Percentiles rank a stretch among this genome's conserved stretches.
Conservation (phyloP, 2,329 filamentous ascomycete genomes). For the Bipolaris gigantea region DNA sequence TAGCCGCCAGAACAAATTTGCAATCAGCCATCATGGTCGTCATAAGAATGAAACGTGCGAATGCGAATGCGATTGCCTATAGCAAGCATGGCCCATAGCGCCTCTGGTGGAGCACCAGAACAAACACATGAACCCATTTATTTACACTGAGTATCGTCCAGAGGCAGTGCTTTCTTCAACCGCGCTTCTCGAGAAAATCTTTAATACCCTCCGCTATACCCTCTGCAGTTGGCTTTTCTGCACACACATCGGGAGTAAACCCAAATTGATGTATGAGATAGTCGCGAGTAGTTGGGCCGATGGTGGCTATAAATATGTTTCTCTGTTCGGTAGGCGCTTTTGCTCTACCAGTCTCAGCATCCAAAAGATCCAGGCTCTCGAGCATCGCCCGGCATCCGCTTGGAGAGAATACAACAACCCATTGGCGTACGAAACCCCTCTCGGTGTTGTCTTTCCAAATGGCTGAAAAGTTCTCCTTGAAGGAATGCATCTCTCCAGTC, state of each 20-base stretch:
- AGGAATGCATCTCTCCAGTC: constrained; percentile 79
- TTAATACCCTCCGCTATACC: constrained; percentile 72
- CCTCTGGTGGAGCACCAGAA: not conserved
- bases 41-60: not conserved
- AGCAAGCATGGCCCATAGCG: not conserved
- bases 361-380: constrained; percentile 53
- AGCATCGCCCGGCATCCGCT: constrained; percentile 65
- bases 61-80: not conserved
- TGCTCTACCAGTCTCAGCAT: constrained; percentile 44
- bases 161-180: not conserved
- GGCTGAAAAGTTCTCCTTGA: constrained; percentile 66
- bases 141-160: not conserved
- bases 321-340: constrained; percentile 26
- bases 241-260: constrained; percentile 76
- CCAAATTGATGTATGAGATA: constrained; percentile 67
- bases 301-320: constrained; percentile 74
- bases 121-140: not conserved
- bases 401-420: constrained; percentile 74
- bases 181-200: constrained; percentile 19
- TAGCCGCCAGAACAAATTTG: not conserved
- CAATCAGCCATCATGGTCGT: not conserved
- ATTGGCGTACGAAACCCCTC: constrained; percentile 52
- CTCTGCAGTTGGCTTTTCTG: constrained; percentile 77
- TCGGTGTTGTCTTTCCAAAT: constrained; percentile 53
- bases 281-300: constrained; percentile 88